Base-by-base conservation (phyloP, 2,329 filamentous ascomycete species). In the Fusarium sublunatum region DNA sequence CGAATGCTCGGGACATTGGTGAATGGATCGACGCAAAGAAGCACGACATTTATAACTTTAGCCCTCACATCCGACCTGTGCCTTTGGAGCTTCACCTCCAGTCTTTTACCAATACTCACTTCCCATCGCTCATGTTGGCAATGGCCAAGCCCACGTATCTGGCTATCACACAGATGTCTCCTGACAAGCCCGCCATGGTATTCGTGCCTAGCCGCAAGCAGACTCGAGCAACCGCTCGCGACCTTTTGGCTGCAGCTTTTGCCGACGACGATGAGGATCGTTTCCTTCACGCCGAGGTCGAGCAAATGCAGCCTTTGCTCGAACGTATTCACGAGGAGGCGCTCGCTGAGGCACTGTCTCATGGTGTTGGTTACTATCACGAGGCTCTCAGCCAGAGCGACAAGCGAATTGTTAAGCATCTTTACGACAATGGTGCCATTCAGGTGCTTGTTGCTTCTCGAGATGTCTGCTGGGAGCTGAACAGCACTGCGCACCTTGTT, bases 1-100 rank as follows among this genome's bases (percentile, higher is more conserved):
- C 95, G 6, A 98, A 97, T 74, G 93, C 94, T 45, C 87, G 93
- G 57, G 95, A 99, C 71, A 86, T 99, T 70, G 94, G 94, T 47
- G 95, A 97, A 78, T 99, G 95, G 95, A 93, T 99, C 67, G 95
- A 96, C 67, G 95, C 94, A 7, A 96, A 89, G 76, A 98, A 97
- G 81, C 95, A 99, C 75, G 96, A 95, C 44, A 97, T 97, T 64
- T 99, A 94, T 83, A 99, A 99, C 79, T 99, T 99, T 81, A 97
- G 92, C 70, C 95, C 95, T 3, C 90, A 94, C 72, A 89, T 94
- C 60, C 89, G 96, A 53, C 91, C 93, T 2, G 88, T 97, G 15
- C 93, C 94, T 22, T 81, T 99, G 29, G 94, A 98, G 75, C 86
- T 99, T 54, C 93, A 97, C 74, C 90, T 99, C 43, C 95, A 99